Conservation (phyloP, 352 stramenopile genomes). For the Phytophthora europaea region DNA sequence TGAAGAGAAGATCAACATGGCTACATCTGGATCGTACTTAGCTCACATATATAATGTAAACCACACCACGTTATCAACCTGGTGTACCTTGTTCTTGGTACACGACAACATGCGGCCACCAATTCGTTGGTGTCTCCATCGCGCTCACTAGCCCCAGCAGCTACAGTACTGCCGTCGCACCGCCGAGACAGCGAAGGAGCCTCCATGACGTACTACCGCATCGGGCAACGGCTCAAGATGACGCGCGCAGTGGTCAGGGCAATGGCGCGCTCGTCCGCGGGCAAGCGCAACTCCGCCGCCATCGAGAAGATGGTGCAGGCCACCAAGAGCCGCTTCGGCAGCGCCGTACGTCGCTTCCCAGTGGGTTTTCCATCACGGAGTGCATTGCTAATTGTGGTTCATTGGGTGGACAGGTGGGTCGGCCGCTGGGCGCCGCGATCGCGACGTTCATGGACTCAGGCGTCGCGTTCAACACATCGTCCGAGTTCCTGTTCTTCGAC, state of each 20-base stretch:
- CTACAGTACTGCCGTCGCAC: conserved; percentile 3
- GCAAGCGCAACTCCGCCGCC: conserved; percentile 52
- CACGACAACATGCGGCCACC: conserved; percentile 20
- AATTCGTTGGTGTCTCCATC: conserved; percentile 25
- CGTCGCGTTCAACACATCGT: conserved; percentile 64
- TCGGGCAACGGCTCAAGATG: conserved; percentile 70
- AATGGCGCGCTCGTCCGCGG: conserved; percentile 65
- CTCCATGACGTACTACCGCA: conserved; percentile 78
- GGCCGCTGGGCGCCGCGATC: conserved; percentile 57
- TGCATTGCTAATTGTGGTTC: conserved; percentile 14
- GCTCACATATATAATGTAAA: neutral
- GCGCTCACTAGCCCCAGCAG: conserved; percentile 8
- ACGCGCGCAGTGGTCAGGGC: conserved; percentile 69
- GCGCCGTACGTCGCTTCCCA: conserved; percentile 52
- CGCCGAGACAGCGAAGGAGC: conserved; percentile 13
- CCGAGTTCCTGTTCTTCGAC: conserved; percentile 83
- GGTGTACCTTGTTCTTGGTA: conserved; percentile 18
- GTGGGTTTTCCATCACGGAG: conserved; percentile 1
- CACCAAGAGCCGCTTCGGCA: conserved; percentile 73
- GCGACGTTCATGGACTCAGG: conserved; percentile 63
- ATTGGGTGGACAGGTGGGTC: conserved; percentile 46
- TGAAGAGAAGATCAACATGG: neutral
- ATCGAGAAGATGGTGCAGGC: conserved; percentile 75
- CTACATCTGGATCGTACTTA: conserved; percentile 1
- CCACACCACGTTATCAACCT: neutral